Percentiles rank a stretch among this genome's conserved stretches.
phyloP scores from a whole-genome alignment of 2,329 filamentous ascomycete genomes.

The Aspergillus sp. region DNA sequence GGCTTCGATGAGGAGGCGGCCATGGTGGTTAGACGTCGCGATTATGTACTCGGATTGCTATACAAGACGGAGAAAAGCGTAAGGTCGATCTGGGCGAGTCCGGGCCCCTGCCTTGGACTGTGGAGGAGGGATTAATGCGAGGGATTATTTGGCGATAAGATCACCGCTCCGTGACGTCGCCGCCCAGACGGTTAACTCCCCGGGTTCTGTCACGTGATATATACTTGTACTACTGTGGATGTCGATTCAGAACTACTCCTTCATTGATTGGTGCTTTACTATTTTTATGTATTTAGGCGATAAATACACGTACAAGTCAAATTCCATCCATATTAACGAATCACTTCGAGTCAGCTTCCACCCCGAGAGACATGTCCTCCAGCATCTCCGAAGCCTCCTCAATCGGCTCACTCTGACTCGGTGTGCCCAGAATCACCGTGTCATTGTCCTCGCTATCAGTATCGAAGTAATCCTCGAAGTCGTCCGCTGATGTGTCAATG shows the following conservation, averaged over 20 bases:
- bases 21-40: constrained; percentile 50
- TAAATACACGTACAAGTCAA: neutral
- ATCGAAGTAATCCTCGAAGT: constrained; percentile 19
- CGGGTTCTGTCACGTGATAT: constrained; percentile 20
- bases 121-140: neutral
- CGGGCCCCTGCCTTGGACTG: neutral
- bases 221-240: neutral
- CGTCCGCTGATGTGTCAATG: constrained; percentile 8
- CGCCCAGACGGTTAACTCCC: constrained; percentile 17
- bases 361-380: constrained; percentile 16
- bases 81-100: neutral
- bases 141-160: constrained; percentile 4
- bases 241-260: too few relatives aligned
- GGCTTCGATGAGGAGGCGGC: constrained; percentile 62
- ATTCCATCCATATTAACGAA: too few relatives aligned
- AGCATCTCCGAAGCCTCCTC: constrained; percentile 16
- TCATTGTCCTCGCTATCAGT: constrained; percentile 25
- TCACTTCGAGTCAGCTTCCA: constrained; percentile 1
- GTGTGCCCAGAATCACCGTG: constrained; percentile 22
- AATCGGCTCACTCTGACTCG: constrained; percentile 6
- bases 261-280: too few relatives aligned
- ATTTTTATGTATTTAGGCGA: too few relatives aligned
- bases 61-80: neutral
- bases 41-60: neutral
- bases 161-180: constrained; percentile 27